Base-by-base conservation (phyloP, 345 rosid species). In the Citrus trifoliata region DNA sequence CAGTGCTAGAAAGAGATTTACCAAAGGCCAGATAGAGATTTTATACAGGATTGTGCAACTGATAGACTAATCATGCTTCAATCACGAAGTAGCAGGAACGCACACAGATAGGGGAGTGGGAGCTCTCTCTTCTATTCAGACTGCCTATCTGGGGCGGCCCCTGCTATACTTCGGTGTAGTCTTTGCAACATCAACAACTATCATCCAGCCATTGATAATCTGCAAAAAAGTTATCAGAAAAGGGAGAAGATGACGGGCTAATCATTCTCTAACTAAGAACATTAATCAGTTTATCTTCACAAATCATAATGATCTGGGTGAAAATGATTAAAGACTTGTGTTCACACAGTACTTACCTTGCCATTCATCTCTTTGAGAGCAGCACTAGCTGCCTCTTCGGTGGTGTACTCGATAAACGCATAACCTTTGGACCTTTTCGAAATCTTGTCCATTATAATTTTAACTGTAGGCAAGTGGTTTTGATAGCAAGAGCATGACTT, bases 121-220 rank as follows among this genome's bases (percentile, higher is more conserved):
- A 42, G 22, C 61, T 12, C 18, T 3, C 51, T 13, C 51, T 3
- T 12, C 51, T 46, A 46, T 46, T 81, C 72, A 62, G 37, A 71
- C 69, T 35, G 67, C 21, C n/a, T 33, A 48, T 61, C 87, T 83
- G 35, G 83, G 73, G 10, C 67, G 84, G 71, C 83, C 80, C 80
- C 85, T 81, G 65, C 79, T 82, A 82, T 83, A 83, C 60, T 79
- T 90, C 33, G 83, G 86, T 6, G 92, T 90, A 76, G 68, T 91
- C 87, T 90, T 93, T 71, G 95, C 99, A 65, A 93, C 97, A 83
- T 95, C 98, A 33, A 95, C 98, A 53, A 92, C 93, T 78, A 95
- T 95, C 99, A 95, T 90, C 99, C 99, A 95, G 42, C 99, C 99
- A 75, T 95, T 95, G 27, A 95, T 95, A 87, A 95, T 95, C 98